Evolutionary conservation across 352 stramenopile species (phyloP), one percentile per base, ranked within the genome.

Genomic region (Pythium utonaiense): DNA sequence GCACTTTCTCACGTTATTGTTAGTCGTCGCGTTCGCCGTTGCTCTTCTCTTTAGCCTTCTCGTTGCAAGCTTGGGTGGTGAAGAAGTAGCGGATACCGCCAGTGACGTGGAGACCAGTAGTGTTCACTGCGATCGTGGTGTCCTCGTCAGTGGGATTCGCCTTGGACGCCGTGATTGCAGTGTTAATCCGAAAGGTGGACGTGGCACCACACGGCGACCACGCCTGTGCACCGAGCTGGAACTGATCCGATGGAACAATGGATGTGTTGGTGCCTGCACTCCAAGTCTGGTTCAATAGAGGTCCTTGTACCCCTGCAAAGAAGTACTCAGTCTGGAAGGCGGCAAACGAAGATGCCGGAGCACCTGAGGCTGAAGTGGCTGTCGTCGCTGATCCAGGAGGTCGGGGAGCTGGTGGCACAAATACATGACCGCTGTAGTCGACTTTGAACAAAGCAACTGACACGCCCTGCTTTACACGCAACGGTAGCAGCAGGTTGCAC

Each of bases 131-230:
- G 38, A 76, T 73, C 21, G n/a, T 19, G 21, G 28, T 22, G 30
- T 69, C 49, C 12, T 59, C 55, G 22, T 24, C 31, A 4, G 22
- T 27, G 13, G 47, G 7, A 48, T 22, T 34, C 13, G 52, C 14
- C 53, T 67, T 56, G 40, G 21, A 12, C 42, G 69, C 65, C 8
- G 59, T 69, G 27, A 76, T 40, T 9, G 65, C 65, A 0, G 57
- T 49, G 27, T 71, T 73, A 36, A 76, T 69, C 49, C 69, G 69
- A 33, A 76, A 64, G 6, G 48, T 58, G 9, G 56, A 64, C 12
- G 64, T 60, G 3, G 36, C 34, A 17, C 55, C 42, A 38, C 69
- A 71, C 19, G 57, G 53, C 8, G 69, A 76, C 65, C 65, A 76
- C 13, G 60, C 51, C 50, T 67, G 31, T 17, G 69, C 53, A 10